Evolutionary conservation across 768 basidiomycete species (phyloP).

Genomic region (Ephemerocybe angulata): DNA sequence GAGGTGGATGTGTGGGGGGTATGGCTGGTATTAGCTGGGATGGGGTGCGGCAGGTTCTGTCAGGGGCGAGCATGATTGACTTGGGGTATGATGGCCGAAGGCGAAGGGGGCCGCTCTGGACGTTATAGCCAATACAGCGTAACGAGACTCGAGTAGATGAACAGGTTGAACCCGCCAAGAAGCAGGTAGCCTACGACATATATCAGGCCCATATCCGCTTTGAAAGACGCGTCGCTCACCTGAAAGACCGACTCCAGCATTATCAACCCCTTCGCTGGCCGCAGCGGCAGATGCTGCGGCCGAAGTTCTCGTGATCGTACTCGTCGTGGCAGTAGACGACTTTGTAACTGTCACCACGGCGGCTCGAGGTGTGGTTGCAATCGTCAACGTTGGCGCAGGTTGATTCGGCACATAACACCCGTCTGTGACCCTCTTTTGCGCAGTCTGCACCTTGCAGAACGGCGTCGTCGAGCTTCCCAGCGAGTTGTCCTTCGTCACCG

Average conservation of each 20-base stretch:
- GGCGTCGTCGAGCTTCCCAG: constrained; percentile 7
- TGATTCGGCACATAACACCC: constrained; percentile 13
- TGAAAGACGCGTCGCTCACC: neutral
- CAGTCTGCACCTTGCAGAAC: constrained; percentile 9
- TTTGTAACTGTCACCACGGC: constrained; percentile 5
- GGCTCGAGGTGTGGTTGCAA: neutral
- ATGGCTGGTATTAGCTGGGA: no score
- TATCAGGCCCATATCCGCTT: neutral
- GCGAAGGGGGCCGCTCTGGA: no score
- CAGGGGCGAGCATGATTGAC: no score
- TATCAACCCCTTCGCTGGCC: neutral
- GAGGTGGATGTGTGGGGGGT: no score
- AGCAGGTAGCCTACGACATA: neutral
- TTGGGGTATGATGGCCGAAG: no score
- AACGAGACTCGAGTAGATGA: neutral
- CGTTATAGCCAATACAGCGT: neutral
- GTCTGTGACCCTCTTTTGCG: constrained; percentile 14
- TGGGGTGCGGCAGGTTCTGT: no score
- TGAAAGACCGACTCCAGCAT: neutral
- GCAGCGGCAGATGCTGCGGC: neutral
- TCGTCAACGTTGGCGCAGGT: neutral
- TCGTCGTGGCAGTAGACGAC: neutral
- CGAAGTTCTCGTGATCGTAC: neutral
- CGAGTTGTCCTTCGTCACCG: constrained; percentile 7
- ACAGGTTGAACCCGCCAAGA: neutral